Evolutionary conservation across 805 yeast genomes (phyloP).

Genomic region (Schizosaccharomyces octosporus): DNA sequence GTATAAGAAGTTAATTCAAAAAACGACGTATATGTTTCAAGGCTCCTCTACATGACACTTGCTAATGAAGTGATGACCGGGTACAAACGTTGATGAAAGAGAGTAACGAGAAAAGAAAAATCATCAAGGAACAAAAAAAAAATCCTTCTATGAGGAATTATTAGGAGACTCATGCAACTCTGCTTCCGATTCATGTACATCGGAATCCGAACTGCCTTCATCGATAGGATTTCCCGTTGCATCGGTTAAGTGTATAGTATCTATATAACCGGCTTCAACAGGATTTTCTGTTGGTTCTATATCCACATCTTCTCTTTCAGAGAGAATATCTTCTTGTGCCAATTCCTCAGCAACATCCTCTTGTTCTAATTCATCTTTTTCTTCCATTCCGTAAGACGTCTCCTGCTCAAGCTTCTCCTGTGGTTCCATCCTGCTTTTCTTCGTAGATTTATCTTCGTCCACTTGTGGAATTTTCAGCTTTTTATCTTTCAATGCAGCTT

Average conservation of each 20-base stretch:
- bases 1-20: too few relatives aligned
- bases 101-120: too few relatives aligned
- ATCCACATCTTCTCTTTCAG: not conserved
- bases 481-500: not conserved
- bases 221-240: not conserved
- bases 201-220: not conserved
- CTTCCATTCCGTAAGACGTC: too few relatives aligned
- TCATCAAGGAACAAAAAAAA: too few relatives aligned
- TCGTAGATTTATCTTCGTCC: not conserved
- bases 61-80: too few relatives aligned
- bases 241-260: not conserved
- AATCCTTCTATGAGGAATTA: not conserved
- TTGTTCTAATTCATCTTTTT: not conserved
- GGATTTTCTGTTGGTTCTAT: not conserved
- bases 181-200: not conserved
- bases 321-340: not conserved
- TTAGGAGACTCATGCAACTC: not conserved
- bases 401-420: not conserved
- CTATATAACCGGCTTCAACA: not conserved
- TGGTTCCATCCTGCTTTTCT: not conserved
- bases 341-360: not conserved
- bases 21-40: too few relatives aligned
- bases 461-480: not conserved
- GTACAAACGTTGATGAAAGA: too few relatives aligned
- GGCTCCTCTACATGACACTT: too few relatives aligned